Percentiles rank a stretch among this genome's conserved stretches.
Evolutionary conservation across 805 yeast species (phyloP).

Genomic region (Myxozyma vanderwaltii): DNA sequence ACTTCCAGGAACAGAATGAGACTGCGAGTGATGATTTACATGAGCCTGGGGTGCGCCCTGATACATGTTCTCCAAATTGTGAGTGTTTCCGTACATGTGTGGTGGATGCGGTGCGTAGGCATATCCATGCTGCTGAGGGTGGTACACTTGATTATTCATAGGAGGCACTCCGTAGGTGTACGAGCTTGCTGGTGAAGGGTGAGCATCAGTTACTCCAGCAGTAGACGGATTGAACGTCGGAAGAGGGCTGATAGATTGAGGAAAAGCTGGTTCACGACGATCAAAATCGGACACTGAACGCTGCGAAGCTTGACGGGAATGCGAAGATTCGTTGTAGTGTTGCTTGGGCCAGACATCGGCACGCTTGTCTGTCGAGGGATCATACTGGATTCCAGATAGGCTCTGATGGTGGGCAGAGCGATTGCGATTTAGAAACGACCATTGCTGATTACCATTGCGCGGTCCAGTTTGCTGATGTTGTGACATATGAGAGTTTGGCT

Average conservation of each 20-base stretch:
- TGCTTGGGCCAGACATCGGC: constrained; percentile 10
- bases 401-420: constrained; percentile 25
- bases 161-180: constrained; percentile 15
- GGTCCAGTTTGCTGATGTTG: constrained; percentile 7
- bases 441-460: constrained; percentile 1
- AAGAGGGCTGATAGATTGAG: constrained; percentile 14
- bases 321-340: constrained; percentile 12
- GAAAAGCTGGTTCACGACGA: constrained; percentile 20
- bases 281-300: constrained; percentile 27
- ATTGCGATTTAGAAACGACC: constrained; percentile 26
- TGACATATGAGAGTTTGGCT: not conserved
- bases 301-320: constrained; percentile 31
- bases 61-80: constrained; percentile 5
- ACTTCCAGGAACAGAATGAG: not conserved
- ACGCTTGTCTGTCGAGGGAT: constrained; percentile 24
- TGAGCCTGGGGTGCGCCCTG: not conserved
- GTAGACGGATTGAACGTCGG: not conserved
- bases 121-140: constrained; percentile 4
- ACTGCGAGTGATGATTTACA: constrained; percentile 8
- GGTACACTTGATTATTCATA: not conserved
- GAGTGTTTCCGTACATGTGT: not conserved
- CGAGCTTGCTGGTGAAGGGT: not conserved
- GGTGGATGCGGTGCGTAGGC: constrained; percentile 5
- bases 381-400: constrained; percentile 23
- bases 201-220: not conserved